Percentiles rank a stretch among this genome's conserved stretches.
phyloP scores from a whole-genome alignment of 306 rosid genomes.

The Betula pendula region DNA sequence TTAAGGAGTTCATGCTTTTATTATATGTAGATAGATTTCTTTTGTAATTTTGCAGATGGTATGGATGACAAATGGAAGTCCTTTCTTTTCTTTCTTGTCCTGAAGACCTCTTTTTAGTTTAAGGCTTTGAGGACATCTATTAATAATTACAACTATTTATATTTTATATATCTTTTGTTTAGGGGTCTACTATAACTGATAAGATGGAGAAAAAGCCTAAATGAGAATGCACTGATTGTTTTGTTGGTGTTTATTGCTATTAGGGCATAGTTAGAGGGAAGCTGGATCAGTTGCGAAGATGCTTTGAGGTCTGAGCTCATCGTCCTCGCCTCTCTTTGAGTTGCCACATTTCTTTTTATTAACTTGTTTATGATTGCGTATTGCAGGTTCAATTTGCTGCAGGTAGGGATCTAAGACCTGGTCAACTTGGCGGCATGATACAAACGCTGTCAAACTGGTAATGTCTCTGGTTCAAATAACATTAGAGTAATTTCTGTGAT shows the following conservation, averaged over 20 bases:
- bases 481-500: not conserved
- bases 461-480: constrained; percentile 19
- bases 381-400: constrained; percentile 96
- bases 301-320: constrained; percentile 75
- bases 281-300: constrained; percentile 86
- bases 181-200: not conserved
- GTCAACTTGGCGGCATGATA: constrained; percentile 87
- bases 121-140: not conserved
- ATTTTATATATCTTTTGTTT: not conserved
- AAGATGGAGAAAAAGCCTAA: constrained; percentile 21
- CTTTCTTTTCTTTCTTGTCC: not conserved
- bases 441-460: constrained; percentile 92
- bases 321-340: constrained; percentile 11
- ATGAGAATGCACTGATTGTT: constrained; percentile 23
- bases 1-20: not conserved
- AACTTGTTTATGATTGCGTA: constrained; percentile 29
- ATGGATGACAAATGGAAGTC: not conserved
- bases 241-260: constrained; percentile 14
- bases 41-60: not conserved
- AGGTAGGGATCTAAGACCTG: constrained; percentile 96
- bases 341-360: constrained; percentile 4
- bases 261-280: constrained; percentile 97
- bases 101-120: not conserved
- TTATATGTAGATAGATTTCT: not conserved
- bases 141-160: not conserved